A percentile compares a stretch with the other conserved stretches of the same genome.
These are phyloP conservation scores for Berkeleyomyces basicola DNA, from an alignment of 2,329 filamentous ascomycete genomes.

Conservation along the genomic window DNA sequence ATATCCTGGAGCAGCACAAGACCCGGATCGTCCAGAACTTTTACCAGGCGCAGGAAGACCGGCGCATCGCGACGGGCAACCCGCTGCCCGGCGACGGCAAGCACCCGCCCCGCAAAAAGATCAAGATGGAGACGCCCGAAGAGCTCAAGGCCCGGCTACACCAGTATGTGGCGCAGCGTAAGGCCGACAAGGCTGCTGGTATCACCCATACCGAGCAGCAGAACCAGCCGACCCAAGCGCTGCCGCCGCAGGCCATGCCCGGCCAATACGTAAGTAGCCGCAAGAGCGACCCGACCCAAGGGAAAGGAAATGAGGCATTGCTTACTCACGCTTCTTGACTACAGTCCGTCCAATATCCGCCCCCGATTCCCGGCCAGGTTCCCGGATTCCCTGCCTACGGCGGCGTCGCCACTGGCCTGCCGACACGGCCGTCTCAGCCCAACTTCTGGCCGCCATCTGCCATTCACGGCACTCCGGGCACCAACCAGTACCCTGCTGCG, in stretches of 20 bases:
- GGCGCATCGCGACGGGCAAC: conserved; percentile 69
- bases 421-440: conserved; percentile 24
- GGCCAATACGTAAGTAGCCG: conserved; percentile 9
- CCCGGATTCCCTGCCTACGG: conserved; percentile 10
- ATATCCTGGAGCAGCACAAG: conserved; percentile 67
- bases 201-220: conserved; percentile 10
- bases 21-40: conserved; percentile 74
- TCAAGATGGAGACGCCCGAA: conserved; percentile 56
- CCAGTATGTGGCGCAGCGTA: conserved; percentile 54
- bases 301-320: background rate
- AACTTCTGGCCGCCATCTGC: conserved; percentile 7
- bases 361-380: conserved; percentile 17
- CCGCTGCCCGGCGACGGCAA: conserved; percentile 48
- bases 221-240: background rate
- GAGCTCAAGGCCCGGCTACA: conserved; percentile 69
- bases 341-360: conserved; percentile 10
- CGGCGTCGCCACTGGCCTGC: conserved; percentile 25
- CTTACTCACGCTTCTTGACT: conserved; percentile 8
- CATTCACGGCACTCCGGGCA: conserved; percentile 16
- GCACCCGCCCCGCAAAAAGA: conserved; percentile 53
- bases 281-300: background rate
- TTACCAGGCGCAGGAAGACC: conserved; percentile 70
- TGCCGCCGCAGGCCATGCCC: background rate
- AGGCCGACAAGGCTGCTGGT: conserved; percentile 37
- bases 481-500: conserved; percentile 18